A percentile compares a stretch with the other conserved stretches of the same genome.
These are phyloP conservation scores for Tolypocladium tundrense DNA, from an alignment of 2,329 filamentous ascomycete genomes.

Conservation along the genomic window DNA sequence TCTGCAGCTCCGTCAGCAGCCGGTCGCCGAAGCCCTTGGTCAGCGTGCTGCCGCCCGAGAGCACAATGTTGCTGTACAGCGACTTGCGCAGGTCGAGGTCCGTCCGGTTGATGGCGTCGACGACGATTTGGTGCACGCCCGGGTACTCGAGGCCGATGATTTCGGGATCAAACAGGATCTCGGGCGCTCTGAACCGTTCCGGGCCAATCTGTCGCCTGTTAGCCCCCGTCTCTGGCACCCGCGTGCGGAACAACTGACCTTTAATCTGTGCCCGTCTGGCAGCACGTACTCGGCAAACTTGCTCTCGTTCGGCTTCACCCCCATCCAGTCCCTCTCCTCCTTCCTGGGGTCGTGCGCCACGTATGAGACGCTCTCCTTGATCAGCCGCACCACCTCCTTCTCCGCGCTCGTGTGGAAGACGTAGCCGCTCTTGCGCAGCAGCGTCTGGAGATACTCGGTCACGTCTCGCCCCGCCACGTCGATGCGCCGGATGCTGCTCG, in stretches of 20 bases:
- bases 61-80: slow-evolving; percentile 91
- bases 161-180: slow-evolving; percentile 96
- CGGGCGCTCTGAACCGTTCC: slow-evolving; percentile 89
- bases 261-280: slow-evolving; percentile 88
- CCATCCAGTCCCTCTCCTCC: slow-evolving; percentile 93
- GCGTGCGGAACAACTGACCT: slow-evolving; percentile 39
- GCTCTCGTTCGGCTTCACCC: slow-evolving; percentile 63
- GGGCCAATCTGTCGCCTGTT: slow-evolving; percentile 57
- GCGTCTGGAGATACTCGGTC: slow-evolving; percentile 85
- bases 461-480: slow-evolving; percentile 95
- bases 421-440: slow-evolving; percentile 85
- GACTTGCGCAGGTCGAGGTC: slow-evolving; percentile 93
- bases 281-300: slow-evolving; percentile 81
- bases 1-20: slow-evolving; percentile 82
- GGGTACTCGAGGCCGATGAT: slow-evolving; percentile 95
- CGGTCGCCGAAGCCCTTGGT: slow-evolving; percentile 96
- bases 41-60: slow-evolving; percentile 90
- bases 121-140: slow-evolving; percentile 94
- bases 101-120: slow-evolving; percentile 88
- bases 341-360: slow-evolving; percentile 82
- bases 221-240: no score
- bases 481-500: slow-evolving; percentile 87
- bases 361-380: slow-evolving; percentile 93
- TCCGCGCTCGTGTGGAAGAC: slow-evolving; percentile 97
- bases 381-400: slow-evolving; percentile 95